phyloP scores from a whole-genome alignment of 2,329 filamentous ascomycete genomes.

The Myotisia sp. region DNA sequence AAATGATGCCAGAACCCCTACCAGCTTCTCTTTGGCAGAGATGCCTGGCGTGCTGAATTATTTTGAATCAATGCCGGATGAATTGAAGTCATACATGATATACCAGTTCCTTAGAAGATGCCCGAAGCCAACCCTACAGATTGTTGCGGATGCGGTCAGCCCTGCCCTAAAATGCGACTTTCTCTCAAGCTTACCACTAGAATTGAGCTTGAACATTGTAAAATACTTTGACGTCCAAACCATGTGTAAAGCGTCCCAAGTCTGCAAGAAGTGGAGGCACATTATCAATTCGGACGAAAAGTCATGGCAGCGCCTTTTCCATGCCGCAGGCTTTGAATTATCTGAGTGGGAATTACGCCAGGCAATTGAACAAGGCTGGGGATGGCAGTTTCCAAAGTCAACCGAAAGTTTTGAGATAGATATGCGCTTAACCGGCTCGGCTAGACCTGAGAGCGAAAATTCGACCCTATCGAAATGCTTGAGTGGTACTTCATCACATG shows the following conservation, averaged over 20 bases:
- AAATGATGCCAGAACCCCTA: slow-evolving; percentile 23
- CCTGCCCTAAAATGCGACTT: slow-evolving; percentile 93
- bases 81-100: slow-evolving; percentile 92
- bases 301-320: slow-evolving; percentile 87
- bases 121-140: slow-evolving; percentile 71
- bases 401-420: slow-evolving; percentile 66
- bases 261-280: slow-evolving; percentile 85
- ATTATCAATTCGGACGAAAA: slow-evolving; percentile 87
- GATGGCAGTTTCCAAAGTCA: slow-evolving; percentile 81
- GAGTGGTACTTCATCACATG: slow-evolving; percentile 16
- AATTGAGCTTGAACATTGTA: slow-evolving; percentile 76
- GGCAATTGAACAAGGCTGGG: slow-evolving; percentile 86
- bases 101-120: slow-evolving; percentile 86
- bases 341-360: slow-evolving; percentile 69
- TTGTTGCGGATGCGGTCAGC: slow-evolving; percentile 82
- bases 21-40: slow-evolving; percentile 46
- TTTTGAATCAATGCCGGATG: slow-evolving; percentile 79
- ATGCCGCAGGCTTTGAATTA: slow-evolving; percentile 65
- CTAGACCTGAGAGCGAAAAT: slow-evolving; percentile 28
- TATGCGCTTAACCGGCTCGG: slow-evolving; percentile 43
- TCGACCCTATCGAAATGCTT: slow-evolving; percentile 13
- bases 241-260: slow-evolving; percentile 78
- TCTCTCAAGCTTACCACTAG: slow-evolving; percentile 64
- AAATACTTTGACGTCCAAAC: slow-evolving; percentile 74
- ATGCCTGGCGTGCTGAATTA: slow-evolving; percentile 75